Conservation (phyloP, 345 rosid species). For the Linum lewisii region DNA sequence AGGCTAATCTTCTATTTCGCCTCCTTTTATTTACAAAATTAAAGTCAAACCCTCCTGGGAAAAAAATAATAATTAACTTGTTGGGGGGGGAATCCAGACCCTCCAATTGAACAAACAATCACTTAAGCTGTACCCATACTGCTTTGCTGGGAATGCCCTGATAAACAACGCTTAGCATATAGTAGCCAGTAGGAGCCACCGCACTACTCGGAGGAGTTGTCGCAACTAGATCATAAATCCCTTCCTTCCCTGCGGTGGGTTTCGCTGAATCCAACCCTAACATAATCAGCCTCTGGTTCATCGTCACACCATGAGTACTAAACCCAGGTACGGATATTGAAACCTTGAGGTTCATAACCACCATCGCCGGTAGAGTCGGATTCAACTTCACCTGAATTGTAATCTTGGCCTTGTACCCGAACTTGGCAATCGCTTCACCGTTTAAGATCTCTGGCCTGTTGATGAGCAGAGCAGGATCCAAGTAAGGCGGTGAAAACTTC, state of each 20-base stretch:
- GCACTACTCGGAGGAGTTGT: background rate
- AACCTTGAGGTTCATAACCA: background rate
- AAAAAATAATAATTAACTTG: too few species aligned
- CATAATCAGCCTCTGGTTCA: slow-evolving; percentile 4
- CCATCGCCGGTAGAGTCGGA: background rate
- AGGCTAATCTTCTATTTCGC: too few species aligned
- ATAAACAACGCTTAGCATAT: background rate
- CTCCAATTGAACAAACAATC: too few species aligned
- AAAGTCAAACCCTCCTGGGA: too few species aligned
- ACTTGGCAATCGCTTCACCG: background rate
- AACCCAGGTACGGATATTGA: background rate
- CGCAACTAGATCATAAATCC: background rate
- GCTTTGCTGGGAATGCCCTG: background rate
- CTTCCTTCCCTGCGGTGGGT: background rate
- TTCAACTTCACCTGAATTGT: background rate
- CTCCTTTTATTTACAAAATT: too few species aligned
- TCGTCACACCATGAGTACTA: background rate
- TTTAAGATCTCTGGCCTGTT: background rate
- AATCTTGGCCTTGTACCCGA: background rate
- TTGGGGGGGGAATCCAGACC: too few species aligned
- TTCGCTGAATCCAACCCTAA: background rate
- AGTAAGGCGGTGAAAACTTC: slow-evolving; percentile 1
- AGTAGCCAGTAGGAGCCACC: slow-evolving; percentile 1
- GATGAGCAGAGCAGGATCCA: background rate
- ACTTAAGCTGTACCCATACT: background rate